phyloP scores from a whole-genome alignment of 768 basidiomycete species.

The Leccinum obscurum region DNA sequence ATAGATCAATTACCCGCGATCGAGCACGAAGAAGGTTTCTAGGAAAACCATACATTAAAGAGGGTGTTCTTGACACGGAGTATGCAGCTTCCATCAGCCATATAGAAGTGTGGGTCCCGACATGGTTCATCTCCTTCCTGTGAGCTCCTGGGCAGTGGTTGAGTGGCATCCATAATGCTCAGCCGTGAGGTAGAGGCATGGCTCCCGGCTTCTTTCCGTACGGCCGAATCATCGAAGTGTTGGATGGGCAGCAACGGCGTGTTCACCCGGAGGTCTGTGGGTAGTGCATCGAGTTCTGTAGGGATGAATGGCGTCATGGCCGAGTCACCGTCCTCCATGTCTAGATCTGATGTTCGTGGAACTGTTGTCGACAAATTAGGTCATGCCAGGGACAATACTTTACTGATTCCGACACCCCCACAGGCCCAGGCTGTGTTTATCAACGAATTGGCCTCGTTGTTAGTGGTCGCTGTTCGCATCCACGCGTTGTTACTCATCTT shows the following conservation, averaged over 20 bases:
- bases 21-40: not conserved
- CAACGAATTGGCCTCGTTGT: not conserved
- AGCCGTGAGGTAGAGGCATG: conserved; percentile 12
- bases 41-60: conserved; percentile 57
- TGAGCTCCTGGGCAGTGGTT: not conserved
- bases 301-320: conserved; percentile 22
- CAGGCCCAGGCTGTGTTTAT: not conserved
- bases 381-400: not conserved
- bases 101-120: conserved; percentile 59
- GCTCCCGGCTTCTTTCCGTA: conserved; percentile 10
- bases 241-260: conserved; percentile 3
- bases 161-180: not conserved
- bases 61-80: conserved; percentile 61
- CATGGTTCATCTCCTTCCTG: conserved; percentile 14
- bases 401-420: not conserved
- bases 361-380: conserved; percentile 6
- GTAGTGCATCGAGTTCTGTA: conserved; percentile 17
- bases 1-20: conserved; percentile 3
- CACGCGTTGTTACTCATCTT: not conserved
- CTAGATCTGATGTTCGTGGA: not conserved
- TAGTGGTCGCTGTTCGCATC: not conserved
- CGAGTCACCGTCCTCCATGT: conserved; percentile 19
- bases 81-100: conserved; percentile 68
- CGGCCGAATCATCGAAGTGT: conserved; percentile 8
- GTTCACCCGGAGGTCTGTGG: conserved; percentile 1